Base-by-base conservation (phyloP, 2,329 filamentous ascomycete species). In the Colletotrichum filicis region DNA sequence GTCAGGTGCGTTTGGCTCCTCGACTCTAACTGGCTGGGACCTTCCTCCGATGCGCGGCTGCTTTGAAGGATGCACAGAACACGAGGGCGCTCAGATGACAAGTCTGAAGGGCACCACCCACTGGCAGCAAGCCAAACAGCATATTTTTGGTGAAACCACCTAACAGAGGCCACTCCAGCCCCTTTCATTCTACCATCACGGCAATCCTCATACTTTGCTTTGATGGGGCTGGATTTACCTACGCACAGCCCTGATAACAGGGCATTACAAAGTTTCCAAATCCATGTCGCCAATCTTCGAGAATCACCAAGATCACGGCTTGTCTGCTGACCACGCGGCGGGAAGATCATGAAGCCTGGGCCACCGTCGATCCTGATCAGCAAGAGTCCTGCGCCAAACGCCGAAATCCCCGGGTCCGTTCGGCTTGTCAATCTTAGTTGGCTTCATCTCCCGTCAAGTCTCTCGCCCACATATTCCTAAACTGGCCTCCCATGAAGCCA, bases 111-210 rank as follows among this genome's bases (percentile, higher is more conserved):
- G 24, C 57, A 30, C 42, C 42, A 49, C 42, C 19, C 8, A 64
- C 24, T 61, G 56, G 60, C 66, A 65, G 26, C 26, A 42, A 59
- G 46, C 66, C 26, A 37, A 30, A 26, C 46, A 61, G 56, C 60
- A 60, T 66, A 30, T 61, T 70, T 61, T 70, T 71, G 49, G 71
- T 71, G 71, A 66, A 73, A 71, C 71, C 61, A 52, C 35, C 60
- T 57, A 61, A 42, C 46, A 30, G 55, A 70, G 61, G 42, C 55
- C 66, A 49, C 37, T 14, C 35, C 32, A 30, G 6, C 71, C 60
- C 61, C 71, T 71, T 56, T 71, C 60, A 66, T 71, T 71, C 61
- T 2, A 56, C 9, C n/a, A 60, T 16, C 37, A 52, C 26, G 46
- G 30, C 22, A 22, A 28, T 60, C 30, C 61, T 49, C 24, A 14